Evolutionary conservation across 805 yeast genomes (phyloP).

Genomic region (Candida palmyrensis): DNA sequence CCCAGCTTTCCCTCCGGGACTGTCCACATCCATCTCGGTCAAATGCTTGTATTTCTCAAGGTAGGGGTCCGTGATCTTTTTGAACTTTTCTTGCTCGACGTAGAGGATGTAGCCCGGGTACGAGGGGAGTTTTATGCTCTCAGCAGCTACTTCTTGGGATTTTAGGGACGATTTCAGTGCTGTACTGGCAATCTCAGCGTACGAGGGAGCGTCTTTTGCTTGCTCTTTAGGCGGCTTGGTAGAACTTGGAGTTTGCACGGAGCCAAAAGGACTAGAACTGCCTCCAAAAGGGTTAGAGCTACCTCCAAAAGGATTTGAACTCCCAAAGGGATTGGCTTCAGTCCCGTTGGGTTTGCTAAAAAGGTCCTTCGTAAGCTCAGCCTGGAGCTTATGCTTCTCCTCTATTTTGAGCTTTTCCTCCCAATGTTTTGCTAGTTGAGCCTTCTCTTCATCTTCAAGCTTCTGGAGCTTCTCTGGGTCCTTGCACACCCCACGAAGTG

Average conservation of each 20-base stretch:
- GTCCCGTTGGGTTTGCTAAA: conserved; percentile 15
- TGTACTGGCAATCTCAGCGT: conserved; percentile 18
- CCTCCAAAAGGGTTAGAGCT: conserved; percentile 16
- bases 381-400: conserved; percentile 34
- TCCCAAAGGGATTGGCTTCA: conserved; percentile 22
- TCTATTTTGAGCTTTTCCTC: conserved; percentile 39
- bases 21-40: conserved; percentile 45
- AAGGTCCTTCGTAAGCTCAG: conserved; percentile 38
- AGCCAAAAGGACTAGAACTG: conserved; percentile 12
- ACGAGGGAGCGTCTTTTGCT: conserved; percentile 9
- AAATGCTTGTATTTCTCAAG: conserved; percentile 40
- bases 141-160: conserved; percentile 3
- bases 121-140: conserved; percentile 30
- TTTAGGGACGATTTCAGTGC: background rate
- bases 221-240: conserved; percentile 10
- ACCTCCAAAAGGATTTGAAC: conserved; percentile 37
- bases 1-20: conserved; percentile 8
- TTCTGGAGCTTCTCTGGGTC: conserved; percentile 46
- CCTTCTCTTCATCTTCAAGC: conserved; percentile 31
- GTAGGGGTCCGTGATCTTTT: conserved; percentile 51
- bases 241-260: conserved; percentile 7
- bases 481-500: conserved; percentile 68
- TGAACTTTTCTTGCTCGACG: conserved; percentile 67
- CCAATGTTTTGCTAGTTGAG: conserved; percentile 23
- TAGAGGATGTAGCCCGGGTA: conserved; percentile 66